Percentiles rank a stretch among this genome's conserved stretches.
phyloP scores from a whole-genome alignment of 2,329 filamentous ascomycete genomes.

The Parascedosporium putredinis region DNA sequence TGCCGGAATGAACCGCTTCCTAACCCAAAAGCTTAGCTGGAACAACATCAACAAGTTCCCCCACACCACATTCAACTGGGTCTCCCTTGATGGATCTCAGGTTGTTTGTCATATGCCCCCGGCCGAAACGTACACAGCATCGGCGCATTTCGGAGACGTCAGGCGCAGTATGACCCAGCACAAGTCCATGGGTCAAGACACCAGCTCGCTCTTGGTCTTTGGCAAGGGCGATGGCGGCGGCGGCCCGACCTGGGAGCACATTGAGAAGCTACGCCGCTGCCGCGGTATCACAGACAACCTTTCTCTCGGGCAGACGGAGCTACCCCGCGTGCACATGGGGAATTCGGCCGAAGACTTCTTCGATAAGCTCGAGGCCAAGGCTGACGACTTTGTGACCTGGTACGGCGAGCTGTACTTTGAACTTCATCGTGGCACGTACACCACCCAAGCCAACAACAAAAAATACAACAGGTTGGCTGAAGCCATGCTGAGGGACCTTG shows the following conservation, averaged over 20 bases:
- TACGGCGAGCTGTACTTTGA: slow-evolving; percentile 98
- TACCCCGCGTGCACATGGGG: slow-evolving; percentile 84
- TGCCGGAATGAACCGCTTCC: slow-evolving; percentile 92
- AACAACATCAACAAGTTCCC: slow-evolving; percentile 99
- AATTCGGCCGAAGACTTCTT: slow-evolving; percentile 93
- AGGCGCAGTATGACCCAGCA: slow-evolving; percentile 82
- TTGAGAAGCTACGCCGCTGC: slow-evolving; percentile 89
- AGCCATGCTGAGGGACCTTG: slow-evolving; percentile 74
- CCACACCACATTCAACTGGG: slow-evolving; percentile 98
- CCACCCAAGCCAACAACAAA: slow-evolving; percentile 96
- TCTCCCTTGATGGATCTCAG: slow-evolving; percentile 87
- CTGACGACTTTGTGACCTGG: slow-evolving; percentile 77
- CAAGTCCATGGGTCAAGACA: slow-evolving; percentile 91
- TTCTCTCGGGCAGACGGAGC: slow-evolving; percentile 38
- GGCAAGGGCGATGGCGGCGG: slow-evolving; percentile 95
- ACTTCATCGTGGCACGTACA: slow-evolving; percentile 92
- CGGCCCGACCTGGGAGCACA: slow-evolving; percentile 83
- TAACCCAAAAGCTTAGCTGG: slow-evolving; percentile 98
- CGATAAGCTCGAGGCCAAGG: slow-evolving; percentile 70
- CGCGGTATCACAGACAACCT: slow-evolving; percentile 84
- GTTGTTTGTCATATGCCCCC: slow-evolving; percentile 98
- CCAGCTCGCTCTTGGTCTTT: slow-evolving; percentile 83
- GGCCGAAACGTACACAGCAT: slow-evolving; percentile 87
- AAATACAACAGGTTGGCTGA: slow-evolving; percentile 83
- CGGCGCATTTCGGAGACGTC: slow-evolving; percentile 90